phyloP scores from a whole-genome alignment of 2,329 filamentous ascomycete species.

The Aspergillus uvarum region DNA sequence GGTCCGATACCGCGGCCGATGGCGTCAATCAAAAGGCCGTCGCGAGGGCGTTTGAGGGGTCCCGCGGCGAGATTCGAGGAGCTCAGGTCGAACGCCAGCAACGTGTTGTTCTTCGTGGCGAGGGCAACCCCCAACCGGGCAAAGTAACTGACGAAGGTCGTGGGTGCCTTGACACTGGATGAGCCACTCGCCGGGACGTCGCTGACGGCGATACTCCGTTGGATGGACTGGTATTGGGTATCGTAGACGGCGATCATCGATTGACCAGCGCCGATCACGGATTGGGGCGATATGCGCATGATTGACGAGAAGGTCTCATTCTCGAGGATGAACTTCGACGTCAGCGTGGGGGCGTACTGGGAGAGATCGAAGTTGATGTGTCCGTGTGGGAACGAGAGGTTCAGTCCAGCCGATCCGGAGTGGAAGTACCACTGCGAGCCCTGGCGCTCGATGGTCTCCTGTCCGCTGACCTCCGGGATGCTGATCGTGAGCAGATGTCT shows the following conservation, averaged over 20 bases:
- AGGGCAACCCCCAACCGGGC: slow-evolving; percentile 45
- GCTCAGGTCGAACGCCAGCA: slow-evolving; percentile 48
- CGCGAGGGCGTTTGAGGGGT: slow-evolving; percentile 41
- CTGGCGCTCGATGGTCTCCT: slow-evolving; percentile 25
- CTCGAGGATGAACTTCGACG: slow-evolving; percentile 40
- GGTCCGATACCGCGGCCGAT: slow-evolving; percentile 44
- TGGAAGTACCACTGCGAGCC: slow-evolving; percentile 42
- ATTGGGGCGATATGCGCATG: slow-evolving; percentile 45
- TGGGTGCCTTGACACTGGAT: slow-evolving; percentile 24
- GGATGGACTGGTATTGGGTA: slow-evolving; percentile 48
- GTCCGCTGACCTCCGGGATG: slow-evolving; percentile 33
- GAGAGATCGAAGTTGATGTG: slow-evolving; percentile 46
- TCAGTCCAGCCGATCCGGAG: slow-evolving; percentile 39
- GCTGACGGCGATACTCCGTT: slow-evolving; percentile 40
- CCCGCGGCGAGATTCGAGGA: slow-evolving; percentile 30
- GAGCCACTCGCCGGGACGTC: slow-evolving; percentile 29
- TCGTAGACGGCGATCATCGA: slow-evolving; percentile 48
- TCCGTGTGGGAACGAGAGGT: slow-evolving; percentile 40
- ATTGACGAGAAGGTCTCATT: slow-evolving; percentile 41
- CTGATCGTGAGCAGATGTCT: slow-evolving; percentile 38
- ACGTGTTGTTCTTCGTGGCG: slow-evolving; percentile 40
- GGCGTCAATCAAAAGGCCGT: slow-evolving; percentile 44
- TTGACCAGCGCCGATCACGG: slow-evolving; percentile 42
- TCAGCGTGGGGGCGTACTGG: slow-evolving; percentile 41
- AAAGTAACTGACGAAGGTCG: slow-evolving; percentile 46